Percentiles rank a stretch among this genome's conserved stretches.
phyloP scores from a whole-genome alignment of 2,329 filamentous ascomycete genomes.

The Aureobasidium sp. region DNA sequence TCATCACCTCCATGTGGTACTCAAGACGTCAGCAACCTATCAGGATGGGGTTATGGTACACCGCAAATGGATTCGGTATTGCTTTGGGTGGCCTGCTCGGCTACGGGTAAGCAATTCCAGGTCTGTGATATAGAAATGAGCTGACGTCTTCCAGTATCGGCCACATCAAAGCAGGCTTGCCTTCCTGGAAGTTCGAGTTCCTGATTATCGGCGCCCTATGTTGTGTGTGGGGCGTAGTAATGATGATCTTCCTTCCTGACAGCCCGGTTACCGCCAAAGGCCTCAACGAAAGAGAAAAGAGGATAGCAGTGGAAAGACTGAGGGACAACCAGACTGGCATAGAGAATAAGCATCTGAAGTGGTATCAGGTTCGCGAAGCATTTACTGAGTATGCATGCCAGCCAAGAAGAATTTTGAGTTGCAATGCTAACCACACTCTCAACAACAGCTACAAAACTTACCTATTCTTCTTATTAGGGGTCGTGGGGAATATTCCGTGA shows the following conservation, averaged over 20 bases:
- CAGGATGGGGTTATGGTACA: slow-evolving; percentile 38
- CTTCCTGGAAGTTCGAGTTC: slow-evolving; percentile 59
- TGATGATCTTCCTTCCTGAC: slow-evolving; percentile 50
- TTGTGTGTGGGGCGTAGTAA: slow-evolving; percentile 48
- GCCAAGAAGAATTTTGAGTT: no score
- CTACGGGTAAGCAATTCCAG: slow-evolving; percentile 25
- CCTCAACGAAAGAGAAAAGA: slow-evolving; percentile 41
- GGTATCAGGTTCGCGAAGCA: slow-evolving; percentile 45
- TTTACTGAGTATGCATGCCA: slow-evolving; percentile 34
- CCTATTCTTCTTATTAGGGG: slow-evolving; percentile 43
- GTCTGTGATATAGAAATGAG: neutral
- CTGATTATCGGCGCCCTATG: slow-evolving; percentile 49
- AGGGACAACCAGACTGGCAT: slow-evolving; percentile 50
- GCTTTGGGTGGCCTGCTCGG: slow-evolving; percentile 47
- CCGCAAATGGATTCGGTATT: slow-evolving; percentile 48
- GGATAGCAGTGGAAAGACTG: slow-evolving; percentile 45
- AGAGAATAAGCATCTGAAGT: slow-evolving; percentile 48
- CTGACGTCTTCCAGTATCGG: slow-evolving; percentile 39
- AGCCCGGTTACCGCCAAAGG: slow-evolving; percentile 46
- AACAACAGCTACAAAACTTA: slow-evolving; percentile 41
- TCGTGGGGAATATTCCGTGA: slow-evolving; percentile 37
- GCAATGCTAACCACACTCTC: neutral
- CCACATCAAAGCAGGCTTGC: slow-evolving; percentile 45
- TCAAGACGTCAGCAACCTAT: slow-evolving; percentile 53
- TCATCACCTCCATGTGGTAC: slow-evolving; percentile 57